A percentile compares a stretch with the other conserved stretches of the same genome.
Conservation (phyloP, 768 basidiomycete species). For the Pilatotrama ljubarskyi region DNA sequence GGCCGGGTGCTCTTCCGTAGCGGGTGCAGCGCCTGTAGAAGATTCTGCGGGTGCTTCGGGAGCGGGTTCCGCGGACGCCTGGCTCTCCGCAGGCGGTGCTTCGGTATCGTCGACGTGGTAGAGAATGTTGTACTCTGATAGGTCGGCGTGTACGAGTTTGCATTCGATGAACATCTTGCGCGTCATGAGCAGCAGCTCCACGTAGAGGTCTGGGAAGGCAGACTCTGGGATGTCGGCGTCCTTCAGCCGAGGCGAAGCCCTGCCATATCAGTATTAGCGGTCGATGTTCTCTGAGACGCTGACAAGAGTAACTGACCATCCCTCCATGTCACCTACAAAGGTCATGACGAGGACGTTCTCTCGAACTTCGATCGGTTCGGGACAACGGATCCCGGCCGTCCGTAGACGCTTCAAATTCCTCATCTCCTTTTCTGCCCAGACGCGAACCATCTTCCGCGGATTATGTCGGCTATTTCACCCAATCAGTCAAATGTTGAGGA, state of each 20-base stretch:
- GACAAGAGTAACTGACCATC: slow-evolving; percentile 58
- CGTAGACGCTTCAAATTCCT: slow-evolving; percentile 86
- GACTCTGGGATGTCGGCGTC: slow-evolving; percentile 68
- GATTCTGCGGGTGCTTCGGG: neutral
- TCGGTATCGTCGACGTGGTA: slow-evolving; percentile 54
- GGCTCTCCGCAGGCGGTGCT: neutral
- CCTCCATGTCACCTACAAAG: slow-evolving; percentile 80
- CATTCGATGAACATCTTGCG: slow-evolving; percentile 88
- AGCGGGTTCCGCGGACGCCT: neutral
- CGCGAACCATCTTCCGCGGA: slow-evolving; percentile 96
- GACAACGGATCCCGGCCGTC: slow-evolving; percentile 82
- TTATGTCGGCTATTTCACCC: slow-evolving; percentile 60
- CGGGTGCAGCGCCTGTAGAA: neutral
- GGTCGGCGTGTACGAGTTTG: slow-evolving; percentile 94
- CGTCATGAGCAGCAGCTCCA: slow-evolving; percentile 75
- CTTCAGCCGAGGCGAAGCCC: slow-evolving; percentile 93
- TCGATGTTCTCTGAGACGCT: neutral
- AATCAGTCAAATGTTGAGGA: neutral
- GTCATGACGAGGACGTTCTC: slow-evolving; percentile 98
- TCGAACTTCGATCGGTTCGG: slow-evolving; percentile 88
- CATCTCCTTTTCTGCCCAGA: slow-evolving; percentile 99
- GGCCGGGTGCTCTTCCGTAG: slow-evolving; percentile 3
- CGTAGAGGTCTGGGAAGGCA: slow-evolving; percentile 63
- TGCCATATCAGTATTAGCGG: slow-evolving; percentile 32
- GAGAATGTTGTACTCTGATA: slow-evolving; percentile 97